Evolutionary conservation across 257 asterid genomes (phyloP).

Genomic region (Avicennia marina): DNA sequence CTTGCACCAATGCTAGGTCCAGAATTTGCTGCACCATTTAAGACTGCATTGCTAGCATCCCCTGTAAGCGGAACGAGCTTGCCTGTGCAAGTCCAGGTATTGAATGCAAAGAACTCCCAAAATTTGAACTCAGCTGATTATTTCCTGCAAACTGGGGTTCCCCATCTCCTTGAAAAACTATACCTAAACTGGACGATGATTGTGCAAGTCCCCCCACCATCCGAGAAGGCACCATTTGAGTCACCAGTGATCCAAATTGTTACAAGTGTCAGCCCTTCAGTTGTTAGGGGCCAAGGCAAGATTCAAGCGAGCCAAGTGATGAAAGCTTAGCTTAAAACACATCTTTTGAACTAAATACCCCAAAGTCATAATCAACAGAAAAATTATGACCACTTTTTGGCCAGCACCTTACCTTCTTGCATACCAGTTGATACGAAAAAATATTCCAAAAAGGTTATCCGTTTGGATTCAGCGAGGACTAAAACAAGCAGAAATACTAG

Average conservation of each 20-base stretch:
- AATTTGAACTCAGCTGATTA: constrained; percentile 64
- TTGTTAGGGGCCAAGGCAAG: not conserved
- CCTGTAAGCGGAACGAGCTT: constrained; percentile 54
- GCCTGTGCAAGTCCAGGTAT: constrained; percentile 47
- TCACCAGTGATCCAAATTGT: constrained; percentile 19
- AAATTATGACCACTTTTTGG: not conserved
- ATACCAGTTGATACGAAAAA: not conserved
- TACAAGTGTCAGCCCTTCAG: constrained; percentile 25
- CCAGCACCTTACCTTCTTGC: constrained; percentile 15
- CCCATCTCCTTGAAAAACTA: constrained; percentile 75
- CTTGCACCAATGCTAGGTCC: constrained; percentile 95
- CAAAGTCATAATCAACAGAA: not conserved
- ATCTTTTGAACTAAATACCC: constrained; percentile 2
- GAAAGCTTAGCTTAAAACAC: not conserved
- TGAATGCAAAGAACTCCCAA: constrained; percentile 58
- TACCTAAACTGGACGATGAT: constrained; percentile 81
- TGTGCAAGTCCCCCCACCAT: constrained; percentile 73
- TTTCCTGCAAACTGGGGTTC: constrained; percentile 61
- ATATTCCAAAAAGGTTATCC: constrained; percentile 3
- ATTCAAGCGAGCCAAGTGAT: not conserved
- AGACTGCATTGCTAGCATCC: constrained; percentile 51
- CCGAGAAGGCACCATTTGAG: constrained; percentile 66
- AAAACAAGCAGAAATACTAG: constrained; percentile 12
- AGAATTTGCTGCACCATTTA: constrained; percentile 69
- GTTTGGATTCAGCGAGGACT: constrained; percentile 18